Evolutionary conservation across 345 rosid genomes (phyloP).

Genomic region (Syzygium jambos): DNA sequence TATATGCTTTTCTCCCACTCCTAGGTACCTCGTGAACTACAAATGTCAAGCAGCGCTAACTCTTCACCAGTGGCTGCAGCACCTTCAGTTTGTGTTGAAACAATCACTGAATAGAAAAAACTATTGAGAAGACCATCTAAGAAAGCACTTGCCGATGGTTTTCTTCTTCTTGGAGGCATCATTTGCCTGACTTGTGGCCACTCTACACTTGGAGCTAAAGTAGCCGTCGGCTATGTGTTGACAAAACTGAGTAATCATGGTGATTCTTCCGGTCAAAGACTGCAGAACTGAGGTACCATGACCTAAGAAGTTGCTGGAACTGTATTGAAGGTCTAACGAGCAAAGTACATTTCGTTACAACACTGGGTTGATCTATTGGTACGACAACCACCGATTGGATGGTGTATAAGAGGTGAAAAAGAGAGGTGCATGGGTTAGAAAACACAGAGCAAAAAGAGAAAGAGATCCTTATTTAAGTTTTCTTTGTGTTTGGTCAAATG

Average conservation of each 20-base stretch:
- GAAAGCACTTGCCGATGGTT: constrained; percentile 53
- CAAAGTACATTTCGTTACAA: not conserved
- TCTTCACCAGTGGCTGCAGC: constrained; percentile 8
- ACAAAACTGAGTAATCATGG: constrained; percentile 57
- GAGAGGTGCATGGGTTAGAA: not conserved
- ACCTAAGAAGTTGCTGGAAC: not conserved
- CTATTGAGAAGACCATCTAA: constrained; percentile 48
- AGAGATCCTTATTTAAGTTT: not conserved
- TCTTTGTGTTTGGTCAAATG: not conserved
- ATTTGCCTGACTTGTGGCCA: constrained; percentile 71
- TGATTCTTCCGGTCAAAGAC: constrained; percentile 26
- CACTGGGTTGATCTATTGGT: not conserved
- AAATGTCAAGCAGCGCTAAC: constrained; percentile 4
- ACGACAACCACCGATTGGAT: not conserved
- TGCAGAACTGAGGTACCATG: constrained; percentile 7
- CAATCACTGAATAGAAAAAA: constrained; percentile 18
- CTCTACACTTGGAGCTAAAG: constrained; percentile 70
- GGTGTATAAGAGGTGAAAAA: not conserved
- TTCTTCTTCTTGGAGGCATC: constrained; percentile 66
- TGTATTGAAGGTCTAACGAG: not conserved
- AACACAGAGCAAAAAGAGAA: not conserved
- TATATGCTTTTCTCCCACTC: not conserved
- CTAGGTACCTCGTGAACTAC: constrained; percentile 61
- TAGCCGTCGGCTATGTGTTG: constrained; percentile 71
- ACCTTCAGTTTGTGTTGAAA: constrained; percentile 6